Conservation (phyloP, 345 rosid genomes). For the Heritiera fomes region DNA sequence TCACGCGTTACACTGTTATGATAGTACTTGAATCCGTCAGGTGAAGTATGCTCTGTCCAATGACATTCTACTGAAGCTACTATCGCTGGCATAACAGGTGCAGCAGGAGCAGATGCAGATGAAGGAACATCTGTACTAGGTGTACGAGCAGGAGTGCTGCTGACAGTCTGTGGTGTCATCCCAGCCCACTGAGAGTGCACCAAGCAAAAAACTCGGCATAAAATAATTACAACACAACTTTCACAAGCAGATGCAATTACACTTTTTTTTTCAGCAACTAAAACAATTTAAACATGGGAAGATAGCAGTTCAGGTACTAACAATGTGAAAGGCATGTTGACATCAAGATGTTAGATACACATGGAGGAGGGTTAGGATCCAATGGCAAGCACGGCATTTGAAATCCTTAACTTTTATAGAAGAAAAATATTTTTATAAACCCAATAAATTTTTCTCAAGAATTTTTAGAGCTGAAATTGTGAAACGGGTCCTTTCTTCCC, state of each 20-base stretch:
- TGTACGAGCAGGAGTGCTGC: slow-evolving; percentile 44
- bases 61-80: slow-evolving; percentile 57
- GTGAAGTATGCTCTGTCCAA: slow-evolving; percentile 98
- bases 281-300: not conserved
- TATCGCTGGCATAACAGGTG: slow-evolving; percentile 38
- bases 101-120: slow-evolving; percentile 39
- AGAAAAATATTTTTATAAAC: not conserved
- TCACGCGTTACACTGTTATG: slow-evolving; percentile 77
- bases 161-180: slow-evolving; percentile 42
- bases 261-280: slow-evolving; percentile 9
- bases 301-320: not conserved
- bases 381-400: not conserved
- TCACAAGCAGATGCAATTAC: not conserved
- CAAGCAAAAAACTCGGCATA: slow-evolving; percentile 22
- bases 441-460: not conserved
- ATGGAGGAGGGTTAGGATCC: not conserved
- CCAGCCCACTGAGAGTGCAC: slow-evolving; percentile 63
- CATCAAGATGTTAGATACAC: not conserved
- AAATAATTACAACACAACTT: slow-evolving; percentile 17
- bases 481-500: not conserved
- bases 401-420: not conserved
- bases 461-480: not conserved
- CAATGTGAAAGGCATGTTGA: not conserved
- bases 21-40: slow-evolving; percentile 96
- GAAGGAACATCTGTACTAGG: slow-evolving; percentile 48